phyloP scores from a whole-genome alignment of 257 asterid genomes.

The Primulina eburnea region DNA sequence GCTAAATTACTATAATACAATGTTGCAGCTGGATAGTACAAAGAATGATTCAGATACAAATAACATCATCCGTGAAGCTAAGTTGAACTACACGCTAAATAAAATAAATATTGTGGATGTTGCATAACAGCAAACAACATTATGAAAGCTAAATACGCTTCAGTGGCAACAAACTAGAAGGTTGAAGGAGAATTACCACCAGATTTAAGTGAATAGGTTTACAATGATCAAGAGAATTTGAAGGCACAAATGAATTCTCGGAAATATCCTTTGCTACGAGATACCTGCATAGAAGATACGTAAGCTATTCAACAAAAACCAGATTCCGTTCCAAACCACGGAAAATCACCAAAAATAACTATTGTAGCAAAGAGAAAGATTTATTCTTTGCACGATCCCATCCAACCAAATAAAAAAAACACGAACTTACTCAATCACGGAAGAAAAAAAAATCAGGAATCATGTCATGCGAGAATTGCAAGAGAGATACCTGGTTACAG shows the following conservation, averaged over 20 bases:
- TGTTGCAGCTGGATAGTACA: neutral
- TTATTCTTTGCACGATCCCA: neutral
- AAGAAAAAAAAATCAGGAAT: neutral
- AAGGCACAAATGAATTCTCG: constrained; percentile 44
- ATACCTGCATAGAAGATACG: constrained; percentile 52
- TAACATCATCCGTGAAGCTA: neutral
- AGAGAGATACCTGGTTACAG: constrained; percentile 61
- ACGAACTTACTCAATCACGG: neutral
- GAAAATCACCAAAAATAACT: no score
- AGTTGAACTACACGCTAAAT: neutral
- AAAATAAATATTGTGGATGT: neutral
- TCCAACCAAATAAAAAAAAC: neutral
- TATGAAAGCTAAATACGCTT: neutral
- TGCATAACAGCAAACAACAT: neutral
- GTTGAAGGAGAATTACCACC: constrained; percentile 55
- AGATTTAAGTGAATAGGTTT: constrained; percentile 83
- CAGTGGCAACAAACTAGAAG: neutral
- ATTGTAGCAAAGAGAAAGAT: neutral
- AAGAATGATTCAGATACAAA: neutral
- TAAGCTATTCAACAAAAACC: constrained; percentile 2
- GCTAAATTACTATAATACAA: neutral
- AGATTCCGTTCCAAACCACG: neutral
- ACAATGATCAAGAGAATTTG: constrained; percentile 64
- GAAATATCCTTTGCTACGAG: constrained; percentile 51
- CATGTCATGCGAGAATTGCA: neutral